phyloP scores from a whole-genome alignment of 768 basidiomycete genomes.

The Hirschioporus abietinus region DNA sequence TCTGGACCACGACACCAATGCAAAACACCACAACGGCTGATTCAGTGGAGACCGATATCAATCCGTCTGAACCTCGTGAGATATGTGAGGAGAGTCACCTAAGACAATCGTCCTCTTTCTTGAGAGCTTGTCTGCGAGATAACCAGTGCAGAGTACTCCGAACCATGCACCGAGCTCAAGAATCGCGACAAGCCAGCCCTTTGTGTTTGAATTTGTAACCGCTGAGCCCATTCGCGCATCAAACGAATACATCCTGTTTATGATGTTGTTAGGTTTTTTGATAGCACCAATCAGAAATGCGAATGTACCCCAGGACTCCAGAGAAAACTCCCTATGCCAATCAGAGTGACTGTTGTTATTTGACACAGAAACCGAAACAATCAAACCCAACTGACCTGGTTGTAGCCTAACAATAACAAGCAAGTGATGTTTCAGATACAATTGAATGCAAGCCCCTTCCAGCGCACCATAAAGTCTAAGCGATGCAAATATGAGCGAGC shows the following conservation, averaged over 20 bases:
- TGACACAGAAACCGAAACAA: conserved; percentile 5
- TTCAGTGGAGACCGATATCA: conserved; percentile 16
- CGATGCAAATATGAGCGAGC: background rate
- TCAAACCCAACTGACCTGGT: conserved; percentile 38
- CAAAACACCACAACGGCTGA: conserved; percentile 56
- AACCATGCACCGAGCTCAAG: conserved; percentile 74
- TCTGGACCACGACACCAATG: conserved; percentile 72
- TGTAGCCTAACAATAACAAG: conserved; percentile 43
- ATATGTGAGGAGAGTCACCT: conserved; percentile 28
- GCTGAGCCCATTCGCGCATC: conserved; percentile 46
- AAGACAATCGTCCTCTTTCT: conserved; percentile 68
- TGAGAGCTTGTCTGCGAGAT: conserved; percentile 66
- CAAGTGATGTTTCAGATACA: conserved; percentile 5
- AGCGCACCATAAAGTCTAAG: conserved; percentile 55
- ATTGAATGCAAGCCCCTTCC: conserved; percentile 11
- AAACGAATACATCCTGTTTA: conserved; percentile 23
- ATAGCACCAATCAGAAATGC: conserved; percentile 3
- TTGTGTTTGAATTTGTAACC: conserved; percentile 43
- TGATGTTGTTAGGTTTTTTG: conserved; percentile 29
- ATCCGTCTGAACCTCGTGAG: conserved; percentile 16
- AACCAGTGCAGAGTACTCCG: conserved; percentile 68
- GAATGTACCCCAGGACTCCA: conserved; percentile 55
- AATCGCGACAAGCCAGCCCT: conserved; percentile 72
- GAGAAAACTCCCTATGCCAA: conserved; percentile 63
- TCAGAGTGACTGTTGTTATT: conserved; percentile 5